Conservation (phyloP, 805 yeast species). For the Kodamaea laetipori region DNA sequence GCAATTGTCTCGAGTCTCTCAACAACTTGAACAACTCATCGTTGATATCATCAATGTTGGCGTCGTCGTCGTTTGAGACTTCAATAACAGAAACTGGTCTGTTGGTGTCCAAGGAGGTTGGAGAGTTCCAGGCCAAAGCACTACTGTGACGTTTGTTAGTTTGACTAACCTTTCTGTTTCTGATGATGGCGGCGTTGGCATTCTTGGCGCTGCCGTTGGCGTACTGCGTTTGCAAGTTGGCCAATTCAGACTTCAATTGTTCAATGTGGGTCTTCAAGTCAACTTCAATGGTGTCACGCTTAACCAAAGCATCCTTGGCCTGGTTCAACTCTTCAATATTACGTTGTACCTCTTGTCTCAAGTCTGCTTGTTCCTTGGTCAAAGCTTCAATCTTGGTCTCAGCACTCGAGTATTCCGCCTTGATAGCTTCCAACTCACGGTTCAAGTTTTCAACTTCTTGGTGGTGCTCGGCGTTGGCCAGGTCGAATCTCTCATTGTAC, state of each 20-base stretch:
- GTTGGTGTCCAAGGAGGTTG: constrained; percentile 42
- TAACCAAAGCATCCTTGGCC: constrained; percentile 59
- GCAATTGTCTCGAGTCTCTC: constrained; percentile 70
- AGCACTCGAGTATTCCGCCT: constrained; percentile 58
- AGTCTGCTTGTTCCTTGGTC: constrained; percentile 58
- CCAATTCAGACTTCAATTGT: constrained; percentile 53
- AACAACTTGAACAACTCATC: constrained; percentile 72
- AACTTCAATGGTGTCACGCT: constrained; percentile 63
- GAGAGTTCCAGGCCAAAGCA: constrained; percentile 37
- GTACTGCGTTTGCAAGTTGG: constrained; percentile 41
- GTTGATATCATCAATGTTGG: constrained; percentile 65
- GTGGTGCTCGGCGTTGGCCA: constrained; percentile 49
- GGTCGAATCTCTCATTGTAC: constrained; percentile 48
- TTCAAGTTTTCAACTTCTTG: constrained; percentile 52
- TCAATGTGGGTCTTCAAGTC: constrained; percentile 65
- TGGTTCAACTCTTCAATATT: constrained; percentile 62
- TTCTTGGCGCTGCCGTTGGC: constrained; percentile 31
- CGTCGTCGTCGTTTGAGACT: constrained; percentile 53
- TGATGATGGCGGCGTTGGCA: constrained; percentile 28
- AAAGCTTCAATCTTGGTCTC: constrained; percentile 61
- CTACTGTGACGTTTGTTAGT: constrained; percentile 45
- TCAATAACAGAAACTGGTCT: constrained; percentile 67
- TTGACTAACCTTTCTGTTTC: constrained; percentile 34
- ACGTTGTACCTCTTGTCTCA: constrained; percentile 62
- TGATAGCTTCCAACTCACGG: constrained; percentile 55